Conservation (phyloP, 768 basidiomycete species). For the Mrakia gelida region DNA sequence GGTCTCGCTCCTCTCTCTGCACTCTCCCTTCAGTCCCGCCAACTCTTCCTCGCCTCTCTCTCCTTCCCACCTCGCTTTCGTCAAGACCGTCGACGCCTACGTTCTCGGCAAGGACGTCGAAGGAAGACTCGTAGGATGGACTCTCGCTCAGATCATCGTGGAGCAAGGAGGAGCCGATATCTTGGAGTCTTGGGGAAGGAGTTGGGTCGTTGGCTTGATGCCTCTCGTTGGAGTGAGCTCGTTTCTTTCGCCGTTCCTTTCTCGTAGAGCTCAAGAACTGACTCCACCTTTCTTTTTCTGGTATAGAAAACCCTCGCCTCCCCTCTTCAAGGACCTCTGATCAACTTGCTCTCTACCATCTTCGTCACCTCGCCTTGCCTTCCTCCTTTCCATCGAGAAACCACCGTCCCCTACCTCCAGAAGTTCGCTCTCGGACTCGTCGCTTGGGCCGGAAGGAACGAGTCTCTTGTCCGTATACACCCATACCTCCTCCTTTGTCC, state of each 20-base stretch:
- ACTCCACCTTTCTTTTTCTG: conserved; percentile 60
- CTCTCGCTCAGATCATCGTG: conserved; percentile 9
- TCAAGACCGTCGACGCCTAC: conserved; percentile 22
- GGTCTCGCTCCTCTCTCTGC: conserved; percentile 7
- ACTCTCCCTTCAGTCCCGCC: conserved; percentile 8
- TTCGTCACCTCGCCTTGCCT: conserved; percentile 59
- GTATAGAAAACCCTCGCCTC: conserved; percentile 50
- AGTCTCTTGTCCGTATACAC: conserved; percentile 49
- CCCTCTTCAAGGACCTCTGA: conserved; percentile 33
- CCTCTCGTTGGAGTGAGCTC: conserved; percentile 26
- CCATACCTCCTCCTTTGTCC: conserved; percentile 44
- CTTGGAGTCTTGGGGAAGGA: conserved; percentile 16
- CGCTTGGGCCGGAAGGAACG: conserved; percentile 54
- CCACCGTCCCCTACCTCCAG: conserved; percentile 64
- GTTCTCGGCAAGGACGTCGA: conserved; percentile 27
- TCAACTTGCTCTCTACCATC: conserved; percentile 61
- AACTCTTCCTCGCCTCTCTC: neutral
- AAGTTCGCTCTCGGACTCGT: conserved; percentile 64
- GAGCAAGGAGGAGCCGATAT: conserved; percentile 22
- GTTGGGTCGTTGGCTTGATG: conserved; percentile 24
- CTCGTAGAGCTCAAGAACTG: conserved; percentile 50
- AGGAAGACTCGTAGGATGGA: conserved; percentile 28
- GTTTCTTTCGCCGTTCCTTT: conserved; percentile 46
- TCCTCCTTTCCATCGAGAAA: conserved; percentile 78
- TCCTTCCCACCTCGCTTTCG: neutral